Evolutionary conservation across 192 early-diverging fungal species (phyloP).

Genomic region (Coemansia sp.): DNA sequence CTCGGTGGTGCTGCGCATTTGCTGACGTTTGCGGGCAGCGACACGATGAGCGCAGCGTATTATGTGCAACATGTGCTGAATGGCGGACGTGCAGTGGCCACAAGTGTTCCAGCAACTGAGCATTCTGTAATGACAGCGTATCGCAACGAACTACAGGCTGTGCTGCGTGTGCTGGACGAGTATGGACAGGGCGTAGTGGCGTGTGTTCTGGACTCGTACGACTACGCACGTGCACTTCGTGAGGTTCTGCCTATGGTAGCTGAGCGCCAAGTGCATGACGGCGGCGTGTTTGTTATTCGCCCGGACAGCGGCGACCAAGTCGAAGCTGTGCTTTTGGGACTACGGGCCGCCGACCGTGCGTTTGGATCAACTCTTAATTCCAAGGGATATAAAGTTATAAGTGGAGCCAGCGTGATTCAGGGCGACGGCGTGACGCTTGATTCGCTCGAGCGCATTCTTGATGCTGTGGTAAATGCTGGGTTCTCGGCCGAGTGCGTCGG

Average conservation of each 20-base stretch:
- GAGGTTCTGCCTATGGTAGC: slow-evolving; percentile 71
- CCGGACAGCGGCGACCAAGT: slow-evolving; percentile 86
- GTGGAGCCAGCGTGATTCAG: slow-evolving; percentile 75
- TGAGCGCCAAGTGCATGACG: slow-evolving; percentile 61
- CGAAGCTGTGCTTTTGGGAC: slow-evolving; percentile 68
- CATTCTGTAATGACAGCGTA: slow-evolving; percentile 87
- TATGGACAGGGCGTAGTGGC: slow-evolving; percentile 77
- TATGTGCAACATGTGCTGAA: slow-evolving; percentile 80
- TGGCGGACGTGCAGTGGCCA: slow-evolving; percentile 67
- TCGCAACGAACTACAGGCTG: slow-evolving; percentile 69
- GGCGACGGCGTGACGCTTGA: slow-evolving; percentile 74
- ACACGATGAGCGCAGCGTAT: slow-evolving; percentile 76
- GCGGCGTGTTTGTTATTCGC: slow-evolving; percentile 78
- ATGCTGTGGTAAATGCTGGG: slow-evolving; percentile 58
- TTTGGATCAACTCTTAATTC: slow-evolving; percentile 69
- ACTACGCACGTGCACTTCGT: slow-evolving; percentile 74
- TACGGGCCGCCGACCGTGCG: slow-evolving; percentile 68
- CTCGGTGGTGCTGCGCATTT: slow-evolving; percentile 83
- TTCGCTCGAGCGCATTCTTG: slow-evolving; percentile 59
- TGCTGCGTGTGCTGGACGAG: slow-evolving; percentile 61
- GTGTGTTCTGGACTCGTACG: slow-evolving; percentile 91
- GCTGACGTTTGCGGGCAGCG: slow-evolving; percentile 79
- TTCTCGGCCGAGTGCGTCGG: slow-evolving; percentile 73
- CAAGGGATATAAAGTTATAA: slow-evolving; percentile 80
- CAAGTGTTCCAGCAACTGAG: slow-evolving; percentile 84